phyloP scores from a whole-genome alignment of 164 flowering plant genomes.

The Stephania cephalantha region DNA sequence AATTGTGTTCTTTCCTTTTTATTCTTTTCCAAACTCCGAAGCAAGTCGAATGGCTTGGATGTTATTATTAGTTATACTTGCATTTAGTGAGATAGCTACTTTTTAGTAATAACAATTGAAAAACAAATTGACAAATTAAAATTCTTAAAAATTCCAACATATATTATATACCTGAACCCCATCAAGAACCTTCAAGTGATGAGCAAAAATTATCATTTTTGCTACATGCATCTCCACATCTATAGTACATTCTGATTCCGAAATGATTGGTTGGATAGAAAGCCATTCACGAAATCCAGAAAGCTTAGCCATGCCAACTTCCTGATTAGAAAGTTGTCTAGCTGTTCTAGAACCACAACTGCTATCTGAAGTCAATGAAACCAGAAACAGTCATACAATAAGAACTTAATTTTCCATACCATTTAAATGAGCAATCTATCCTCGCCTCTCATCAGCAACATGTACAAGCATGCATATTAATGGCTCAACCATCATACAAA shows the following conservation, averaged over 20 bases:
- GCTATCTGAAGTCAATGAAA: conserved; percentile 34
- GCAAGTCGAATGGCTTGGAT: too few species aligned
- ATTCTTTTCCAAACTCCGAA: too few species aligned
- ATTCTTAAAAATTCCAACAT: not conserved
- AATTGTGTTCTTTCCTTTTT: too few species aligned
- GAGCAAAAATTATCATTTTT: conserved; percentile 93
- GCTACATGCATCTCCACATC: conserved; percentile 24
- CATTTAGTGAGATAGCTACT: too few species aligned
- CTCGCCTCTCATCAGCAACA: not conserved
- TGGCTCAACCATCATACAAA: not conserved
- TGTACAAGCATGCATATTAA: not conserved
- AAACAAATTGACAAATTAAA: too few species aligned
- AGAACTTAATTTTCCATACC: not conserved
- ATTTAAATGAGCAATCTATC: not conserved
- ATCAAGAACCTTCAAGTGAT: conserved; percentile 88
- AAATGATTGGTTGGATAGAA: conserved; percentile 60
- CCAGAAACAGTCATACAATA: not conserved
- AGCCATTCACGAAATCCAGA: conserved; percentile 86
- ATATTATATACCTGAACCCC: conserved; percentile 72
- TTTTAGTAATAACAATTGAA: too few species aligned
- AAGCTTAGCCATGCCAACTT: conserved; percentile 84
- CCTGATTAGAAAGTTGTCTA: conserved; percentile 47
- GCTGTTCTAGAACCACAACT: conserved; percentile 17
- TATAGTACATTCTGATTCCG: conserved; percentile 33
- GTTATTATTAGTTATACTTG: too few species aligned